phyloP scores from a whole-genome alignment of 2,329 filamentous ascomycete genomes.

The Fusarium aywerte region DNA sequence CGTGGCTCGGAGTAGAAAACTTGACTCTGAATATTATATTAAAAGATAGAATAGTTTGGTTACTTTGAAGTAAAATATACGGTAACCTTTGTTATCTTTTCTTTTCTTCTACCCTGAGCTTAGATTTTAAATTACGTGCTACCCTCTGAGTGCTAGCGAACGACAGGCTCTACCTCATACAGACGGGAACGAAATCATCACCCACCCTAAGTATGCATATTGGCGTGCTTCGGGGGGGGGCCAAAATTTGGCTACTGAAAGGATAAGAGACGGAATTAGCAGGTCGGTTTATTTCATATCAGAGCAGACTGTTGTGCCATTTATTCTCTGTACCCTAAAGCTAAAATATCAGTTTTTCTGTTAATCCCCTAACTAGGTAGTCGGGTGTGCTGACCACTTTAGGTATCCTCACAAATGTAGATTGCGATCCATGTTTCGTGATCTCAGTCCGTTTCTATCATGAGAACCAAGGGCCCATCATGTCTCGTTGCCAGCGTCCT shows the following conservation, averaged over 20 bases:
- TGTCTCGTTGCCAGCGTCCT: slow-evolving; percentile 16
- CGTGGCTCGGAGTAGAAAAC: neutral
- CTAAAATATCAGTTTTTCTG: no score
- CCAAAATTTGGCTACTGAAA: no score
- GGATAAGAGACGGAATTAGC: no score
- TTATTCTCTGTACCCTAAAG: no score
- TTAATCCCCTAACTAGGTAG: neutral
- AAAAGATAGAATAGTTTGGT: no score
- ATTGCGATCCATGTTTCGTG: slow-evolving; percentile 23
- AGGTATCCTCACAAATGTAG: slow-evolving; percentile 3
- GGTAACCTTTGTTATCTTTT: no score
- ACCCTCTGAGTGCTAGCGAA: slow-evolving; percentile 9
- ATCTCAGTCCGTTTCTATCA: slow-evolving; percentile 22
- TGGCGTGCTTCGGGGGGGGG: slow-evolving; percentile 13
- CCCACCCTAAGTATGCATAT: slow-evolving; percentile 8
- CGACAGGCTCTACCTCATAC: slow-evolving; percentile 5
- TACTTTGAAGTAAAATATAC: no score
- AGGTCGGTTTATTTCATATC: no score
- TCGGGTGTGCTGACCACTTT: slow-evolving; percentile 16
- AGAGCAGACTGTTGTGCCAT: no score
- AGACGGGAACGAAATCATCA: slow-evolving; percentile 14
- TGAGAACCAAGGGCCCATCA: slow-evolving; percentile 32
- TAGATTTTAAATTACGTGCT: no score
- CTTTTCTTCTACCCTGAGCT: no score
- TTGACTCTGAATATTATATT: no score